Evolutionary conservation across 352 stramenopile genomes (phyloP), one percentile per base, ranked within the genome.

Genomic region (Globisporangium rhizosaccharum): DNA sequence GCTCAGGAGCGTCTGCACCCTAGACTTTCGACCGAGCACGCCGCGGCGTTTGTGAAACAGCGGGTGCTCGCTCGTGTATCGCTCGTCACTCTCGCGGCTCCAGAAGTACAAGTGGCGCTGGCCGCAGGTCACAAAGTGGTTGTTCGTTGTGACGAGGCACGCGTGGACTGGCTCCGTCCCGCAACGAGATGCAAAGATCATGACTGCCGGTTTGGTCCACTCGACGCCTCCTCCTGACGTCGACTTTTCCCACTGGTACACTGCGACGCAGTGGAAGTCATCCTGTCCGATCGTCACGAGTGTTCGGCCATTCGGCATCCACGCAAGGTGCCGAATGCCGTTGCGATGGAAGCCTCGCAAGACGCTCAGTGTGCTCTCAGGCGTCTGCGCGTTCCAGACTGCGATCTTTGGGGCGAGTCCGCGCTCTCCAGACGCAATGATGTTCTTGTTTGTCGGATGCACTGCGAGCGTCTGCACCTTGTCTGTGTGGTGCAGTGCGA

Each of bases 21-120:
- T 87, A 11, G 72, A 61, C 39, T 89, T 91, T 8, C 79, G 75
- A 25, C 84, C 82, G 11, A 92, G 66, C 0, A 92, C 75, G 2
- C 80, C 84, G 12, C 66, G 68, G 2, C 76, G 71, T 53, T 72
- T 65, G 44, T 66, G 68, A n/a, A 85, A 90, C 0, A 84, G 50
- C 11, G 76, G 69, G 28, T 85, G 66, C 1, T 59, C 36, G 20
- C 66, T 77, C 9, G 67, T 67, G 61, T 85, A 90, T 0, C 76
- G 76, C 33, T 71, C 79, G 45, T 83, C 73, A 25, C 67, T 81
- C 51, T 92, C 83, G 37, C 77, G 79, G 28, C 67, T 62, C 83
- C 83, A 93, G 59, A 91, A 93, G 56, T 75, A 87, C 18, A 93
- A 62, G 63, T 93, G 77, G 2, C 78, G 73, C 11, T 68, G 65